Evolutionary conservation across 73 alveolate species (phyloP).

Genomic region (Paramecium bursaria): DNA sequence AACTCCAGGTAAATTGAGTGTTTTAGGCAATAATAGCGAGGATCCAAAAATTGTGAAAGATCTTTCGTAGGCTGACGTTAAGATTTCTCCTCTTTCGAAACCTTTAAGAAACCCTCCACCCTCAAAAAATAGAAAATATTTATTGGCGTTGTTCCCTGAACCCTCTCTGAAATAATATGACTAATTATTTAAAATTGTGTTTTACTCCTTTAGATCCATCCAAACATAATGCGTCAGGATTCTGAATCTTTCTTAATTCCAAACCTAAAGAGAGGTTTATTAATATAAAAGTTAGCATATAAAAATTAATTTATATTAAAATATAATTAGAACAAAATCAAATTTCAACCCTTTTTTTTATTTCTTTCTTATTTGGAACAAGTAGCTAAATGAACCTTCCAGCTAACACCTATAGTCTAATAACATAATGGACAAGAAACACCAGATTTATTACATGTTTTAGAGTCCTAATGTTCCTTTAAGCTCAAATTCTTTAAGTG

Average conservation of each 20-base stretch:
- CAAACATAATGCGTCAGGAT: neutral
- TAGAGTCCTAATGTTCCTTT: constrained; percentile 2
- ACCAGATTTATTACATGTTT: constrained; percentile 5
- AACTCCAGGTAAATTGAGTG: neutral
- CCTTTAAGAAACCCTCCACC: constrained; percentile 24
- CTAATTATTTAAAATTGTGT: neutral
- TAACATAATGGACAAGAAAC: constrained; percentile 61
- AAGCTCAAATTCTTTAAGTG: neutral
- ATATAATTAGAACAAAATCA: too few relatives aligned
- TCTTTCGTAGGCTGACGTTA: constrained; percentile 21
- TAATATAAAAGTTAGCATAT: too few relatives aligned
- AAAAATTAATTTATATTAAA: too few relatives aligned
- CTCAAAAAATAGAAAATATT: neutral
- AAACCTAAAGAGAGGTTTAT: neutral
- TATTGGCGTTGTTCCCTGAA: neutral
- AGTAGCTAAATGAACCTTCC: constrained; percentile 59
- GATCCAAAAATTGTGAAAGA: constrained; percentile 13
- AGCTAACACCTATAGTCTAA: neutral
- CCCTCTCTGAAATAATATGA: constrained; percentile 28
- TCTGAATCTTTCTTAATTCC: neutral
- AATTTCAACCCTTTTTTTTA: neutral
- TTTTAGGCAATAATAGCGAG: neutral
- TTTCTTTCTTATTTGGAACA: constrained; percentile 33
- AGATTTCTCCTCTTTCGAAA: neutral
- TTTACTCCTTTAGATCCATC: constrained; percentile 8